A percentile compares a stretch with the other conserved stretches of the same genome.
Conservation (phyloP, 371 early-diverging fungal species). For the Choanephora cucurbitarum region DNA sequence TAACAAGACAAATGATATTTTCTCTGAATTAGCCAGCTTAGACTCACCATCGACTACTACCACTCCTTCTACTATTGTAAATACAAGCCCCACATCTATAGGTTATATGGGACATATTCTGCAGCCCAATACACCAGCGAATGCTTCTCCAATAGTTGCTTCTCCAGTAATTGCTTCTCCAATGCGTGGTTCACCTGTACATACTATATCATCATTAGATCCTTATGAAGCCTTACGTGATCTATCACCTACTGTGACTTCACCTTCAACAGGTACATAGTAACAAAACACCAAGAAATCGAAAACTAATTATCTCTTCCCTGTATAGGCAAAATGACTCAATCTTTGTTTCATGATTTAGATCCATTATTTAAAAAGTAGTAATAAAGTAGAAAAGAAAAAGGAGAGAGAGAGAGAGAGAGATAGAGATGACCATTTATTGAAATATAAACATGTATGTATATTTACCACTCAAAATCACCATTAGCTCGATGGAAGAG, state of each 20-base stretch:
- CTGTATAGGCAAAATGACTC: neutral
- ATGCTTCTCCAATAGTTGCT: neutral
- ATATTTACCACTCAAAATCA: constrained; percentile 92
- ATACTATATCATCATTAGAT: constrained; percentile 8
- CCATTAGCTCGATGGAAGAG: constrained; percentile 91
- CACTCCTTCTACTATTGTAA: neutral
- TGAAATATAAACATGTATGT: no score
- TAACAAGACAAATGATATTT: constrained; percentile 15
- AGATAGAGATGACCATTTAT: no score
- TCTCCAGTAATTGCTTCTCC: neutral
- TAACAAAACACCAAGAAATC: neutral
- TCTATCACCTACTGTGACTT: no score
- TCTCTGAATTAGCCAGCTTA: constrained; percentile 21
- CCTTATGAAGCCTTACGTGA: constrained; percentile 29
- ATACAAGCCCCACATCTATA: neutral
- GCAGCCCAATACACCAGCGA: constrained; percentile 18
- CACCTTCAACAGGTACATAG: no score
- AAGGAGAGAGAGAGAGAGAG: no score
- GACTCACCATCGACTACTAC: neutral
- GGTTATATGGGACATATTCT: constrained; percentile 24
- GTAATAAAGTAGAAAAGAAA: neutral
- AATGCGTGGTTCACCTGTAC: neutral
- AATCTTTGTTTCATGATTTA: constrained; percentile 9
- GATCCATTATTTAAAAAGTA: constrained; percentile 24
- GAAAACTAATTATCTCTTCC: neutral